A percentile compares a stretch with the other conserved stretches of the same genome.
These are phyloP conservation scores for Diplodia corticola DNA, from an alignment of 2,329 filamentous ascomycete genomes.

Conservation along the genomic window DNA sequence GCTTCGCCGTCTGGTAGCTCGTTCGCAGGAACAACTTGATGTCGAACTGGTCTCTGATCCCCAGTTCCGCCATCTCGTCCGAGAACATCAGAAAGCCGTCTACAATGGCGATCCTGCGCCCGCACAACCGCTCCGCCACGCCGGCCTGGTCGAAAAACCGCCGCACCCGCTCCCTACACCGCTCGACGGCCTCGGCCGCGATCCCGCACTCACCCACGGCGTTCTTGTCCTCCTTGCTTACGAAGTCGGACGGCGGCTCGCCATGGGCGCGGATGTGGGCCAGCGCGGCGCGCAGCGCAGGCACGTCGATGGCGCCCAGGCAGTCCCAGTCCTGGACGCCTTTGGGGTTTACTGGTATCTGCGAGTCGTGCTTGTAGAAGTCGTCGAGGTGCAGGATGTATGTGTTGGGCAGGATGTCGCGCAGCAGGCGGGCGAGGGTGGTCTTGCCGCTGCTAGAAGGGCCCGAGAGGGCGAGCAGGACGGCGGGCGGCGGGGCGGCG, in stretches of 20 bases:
- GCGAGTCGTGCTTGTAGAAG: constrained; percentile 80
- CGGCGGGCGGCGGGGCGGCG: constrained; percentile 28
- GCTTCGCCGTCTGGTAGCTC: constrained; percentile 60
- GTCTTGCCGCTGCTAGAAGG: constrained; percentile 95
- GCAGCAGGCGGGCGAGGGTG: constrained; percentile 80
- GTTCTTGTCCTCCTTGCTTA: constrained; percentile 62
- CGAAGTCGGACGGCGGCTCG: constrained; percentile 53
- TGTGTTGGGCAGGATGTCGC: constrained; percentile 70
- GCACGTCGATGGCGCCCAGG: constrained; percentile 71
- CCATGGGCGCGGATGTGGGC: constrained; percentile 70
- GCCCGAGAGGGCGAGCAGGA: constrained; percentile 81
- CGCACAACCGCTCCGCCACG: constrained; percentile 24
- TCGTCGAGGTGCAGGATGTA: constrained; percentile 95
- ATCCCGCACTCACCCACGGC: constrained; percentile 47
- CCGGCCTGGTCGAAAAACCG: neutral
- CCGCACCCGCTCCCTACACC: constrained; percentile 32
- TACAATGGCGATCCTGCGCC: constrained; percentile 65
- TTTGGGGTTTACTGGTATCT: constrained; percentile 54
- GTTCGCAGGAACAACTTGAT: constrained; percentile 77
- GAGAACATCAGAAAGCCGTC: constrained; percentile 89
- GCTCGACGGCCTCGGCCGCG: constrained; percentile 36
- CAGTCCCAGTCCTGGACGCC: constrained; percentile 90
- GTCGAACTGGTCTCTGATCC: constrained; percentile 63
- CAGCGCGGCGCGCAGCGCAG: constrained; percentile 66
- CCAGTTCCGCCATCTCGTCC: constrained; percentile 46